Percentiles rank a stretch among this genome's conserved stretches.
Conservation (phyloP, 208 protist species). For the Angomonas deanei region DNA sequence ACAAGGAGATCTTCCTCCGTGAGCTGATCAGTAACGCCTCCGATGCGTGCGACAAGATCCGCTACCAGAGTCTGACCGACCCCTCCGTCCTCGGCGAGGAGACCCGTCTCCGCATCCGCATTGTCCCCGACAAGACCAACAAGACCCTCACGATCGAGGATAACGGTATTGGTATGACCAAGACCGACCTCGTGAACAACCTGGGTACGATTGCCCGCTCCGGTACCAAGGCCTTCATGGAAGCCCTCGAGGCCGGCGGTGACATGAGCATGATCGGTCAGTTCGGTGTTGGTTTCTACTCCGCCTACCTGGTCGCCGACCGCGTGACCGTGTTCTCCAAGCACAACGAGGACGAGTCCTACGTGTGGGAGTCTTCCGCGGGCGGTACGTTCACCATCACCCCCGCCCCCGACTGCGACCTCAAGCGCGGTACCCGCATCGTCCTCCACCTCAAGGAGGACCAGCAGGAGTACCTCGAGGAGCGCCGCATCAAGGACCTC, state of each 20-base stretch:
- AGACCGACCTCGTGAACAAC: slow-evolving; percentile 98
- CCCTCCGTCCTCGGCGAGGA: slow-evolving; percentile 85
- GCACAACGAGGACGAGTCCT: slow-evolving; percentile 96
- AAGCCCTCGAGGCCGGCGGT: slow-evolving; percentile 94
- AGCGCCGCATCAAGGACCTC: slow-evolving; percentile 94
- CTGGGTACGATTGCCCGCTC: slow-evolving; percentile 98
- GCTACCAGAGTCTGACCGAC: slow-evolving; percentile 95
- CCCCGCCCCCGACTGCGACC: slow-evolving; percentile 53
- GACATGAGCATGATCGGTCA: slow-evolving; percentile 99
- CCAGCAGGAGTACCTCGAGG: slow-evolving; percentile 94
- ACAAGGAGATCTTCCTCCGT: slow-evolving; percentile 99
- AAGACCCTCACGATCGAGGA: slow-evolving; percentile 96
- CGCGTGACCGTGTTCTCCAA: slow-evolving; percentile 96
- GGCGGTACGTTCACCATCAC: slow-evolving; percentile 97
- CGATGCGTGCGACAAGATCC: slow-evolving; percentile 98
- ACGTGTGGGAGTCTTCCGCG: slow-evolving; percentile 97
- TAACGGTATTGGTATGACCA: slow-evolving; percentile 99
- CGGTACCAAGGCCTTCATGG: slow-evolving; percentile 98
- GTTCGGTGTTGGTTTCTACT: slow-evolving; percentile 99
- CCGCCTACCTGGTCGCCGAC: slow-evolving; percentile 98
- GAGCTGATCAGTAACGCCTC: slow-evolving; percentile 99
- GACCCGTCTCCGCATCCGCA: slow-evolving; percentile 93
- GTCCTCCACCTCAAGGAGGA: slow-evolving; percentile 97
- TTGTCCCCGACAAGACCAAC: slow-evolving; percentile 94
- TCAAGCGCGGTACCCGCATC: slow-evolving; percentile 97